phyloP scores from a whole-genome alignment of 371 early-diverging fungal species.

The Mortierella sp. region DNA sequence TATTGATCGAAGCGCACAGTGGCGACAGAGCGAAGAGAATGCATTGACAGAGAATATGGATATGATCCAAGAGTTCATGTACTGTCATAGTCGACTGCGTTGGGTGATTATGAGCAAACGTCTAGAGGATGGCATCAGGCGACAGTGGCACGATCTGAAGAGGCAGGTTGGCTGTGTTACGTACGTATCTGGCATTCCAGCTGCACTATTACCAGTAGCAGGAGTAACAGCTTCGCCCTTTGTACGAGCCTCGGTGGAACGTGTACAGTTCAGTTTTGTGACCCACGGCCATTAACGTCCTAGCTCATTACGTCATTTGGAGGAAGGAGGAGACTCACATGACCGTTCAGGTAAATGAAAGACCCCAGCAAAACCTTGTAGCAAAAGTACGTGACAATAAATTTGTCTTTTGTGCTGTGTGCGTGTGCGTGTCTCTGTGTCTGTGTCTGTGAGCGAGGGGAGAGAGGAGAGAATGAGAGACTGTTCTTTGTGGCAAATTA shows the following conservation, averaged over 20 bases:
- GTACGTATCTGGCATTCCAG: background rate
- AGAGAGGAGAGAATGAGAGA: too few relatives aligned
- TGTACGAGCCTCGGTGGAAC: slow-evolving; percentile 19
- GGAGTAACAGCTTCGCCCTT: slow-evolving; percentile 10
- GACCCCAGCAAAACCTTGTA: background rate
- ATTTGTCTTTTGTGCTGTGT: slow-evolving; percentile 3
- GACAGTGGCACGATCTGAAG: slow-evolving; percentile 21
- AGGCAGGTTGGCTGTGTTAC: background rate
- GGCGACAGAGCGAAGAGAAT: slow-evolving; percentile 6
- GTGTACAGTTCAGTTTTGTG: slow-evolving; percentile 44
- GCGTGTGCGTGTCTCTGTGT: background rate
- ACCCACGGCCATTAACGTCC: background rate
- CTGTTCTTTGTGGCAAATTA: background rate
- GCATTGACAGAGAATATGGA: too few relatives aligned
- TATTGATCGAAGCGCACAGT: slow-evolving; percentile 16
- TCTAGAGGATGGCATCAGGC: slow-evolving; percentile 28
- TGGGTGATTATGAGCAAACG: slow-evolving; percentile 50
- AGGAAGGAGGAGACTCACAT: background rate
- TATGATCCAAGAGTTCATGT: slow-evolving; percentile 9
- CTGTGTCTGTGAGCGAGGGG: background rate
- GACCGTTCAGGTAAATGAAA: background rate
- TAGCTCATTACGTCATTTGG: slow-evolving; percentile 3
- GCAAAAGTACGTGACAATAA: too few relatives aligned
- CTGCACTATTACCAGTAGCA: background rate
- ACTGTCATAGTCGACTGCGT: slow-evolving; percentile 28